Percentiles rank a stretch among this genome's conserved stretches.
phyloP scores from a whole-genome alignment of 352 stramenopile species.

The Phytopythium litorale region DNA sequence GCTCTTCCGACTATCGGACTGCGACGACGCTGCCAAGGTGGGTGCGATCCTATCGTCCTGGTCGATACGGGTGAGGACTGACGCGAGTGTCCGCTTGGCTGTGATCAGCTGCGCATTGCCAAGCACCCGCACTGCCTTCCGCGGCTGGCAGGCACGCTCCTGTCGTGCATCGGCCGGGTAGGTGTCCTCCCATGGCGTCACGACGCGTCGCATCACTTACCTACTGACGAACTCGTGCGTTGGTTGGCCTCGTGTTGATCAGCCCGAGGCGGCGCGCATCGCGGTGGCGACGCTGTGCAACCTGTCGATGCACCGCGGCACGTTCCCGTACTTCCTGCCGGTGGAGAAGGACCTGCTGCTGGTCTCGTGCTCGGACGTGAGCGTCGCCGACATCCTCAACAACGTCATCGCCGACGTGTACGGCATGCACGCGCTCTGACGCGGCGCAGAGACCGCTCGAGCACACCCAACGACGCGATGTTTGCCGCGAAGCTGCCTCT shows the following conservation, averaged over 20 bases:
- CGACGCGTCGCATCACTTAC: neutral
- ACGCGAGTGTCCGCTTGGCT: neutral
- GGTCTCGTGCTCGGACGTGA: constrained; percentile 68
- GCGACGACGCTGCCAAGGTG: constrained; percentile 55
- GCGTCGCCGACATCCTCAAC: constrained; percentile 74
- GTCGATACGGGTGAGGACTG: neutral
- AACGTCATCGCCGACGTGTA: constrained; percentile 80
- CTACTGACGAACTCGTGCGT: neutral
- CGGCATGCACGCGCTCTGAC: constrained; percentile 77
- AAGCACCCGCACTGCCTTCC: constrained; percentile 62
- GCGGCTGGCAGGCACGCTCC: constrained; percentile 44
- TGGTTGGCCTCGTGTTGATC: neutral
- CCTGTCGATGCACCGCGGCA: constrained; percentile 71
- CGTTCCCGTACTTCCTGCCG: constrained; percentile 74
- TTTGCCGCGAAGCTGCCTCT: neutral
- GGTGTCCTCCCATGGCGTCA: constrained; percentile 6
- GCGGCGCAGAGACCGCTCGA: constrained; percentile 3
- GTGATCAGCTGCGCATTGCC: constrained; percentile 48
- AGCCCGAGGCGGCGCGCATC: constrained; percentile 76
- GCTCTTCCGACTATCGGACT: constrained; percentile 66
- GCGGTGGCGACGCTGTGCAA: constrained; percentile 65
- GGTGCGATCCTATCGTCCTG: neutral
- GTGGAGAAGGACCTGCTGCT: constrained; percentile 76
- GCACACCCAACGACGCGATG: neutral
- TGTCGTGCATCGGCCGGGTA: constrained; percentile 72